These are phyloP conservation scores for Paracorniculantispora psalliotae DNA, from an alignment of 2,329 filamentous ascomycete genomes.

Conservation along the genomic window DNA sequence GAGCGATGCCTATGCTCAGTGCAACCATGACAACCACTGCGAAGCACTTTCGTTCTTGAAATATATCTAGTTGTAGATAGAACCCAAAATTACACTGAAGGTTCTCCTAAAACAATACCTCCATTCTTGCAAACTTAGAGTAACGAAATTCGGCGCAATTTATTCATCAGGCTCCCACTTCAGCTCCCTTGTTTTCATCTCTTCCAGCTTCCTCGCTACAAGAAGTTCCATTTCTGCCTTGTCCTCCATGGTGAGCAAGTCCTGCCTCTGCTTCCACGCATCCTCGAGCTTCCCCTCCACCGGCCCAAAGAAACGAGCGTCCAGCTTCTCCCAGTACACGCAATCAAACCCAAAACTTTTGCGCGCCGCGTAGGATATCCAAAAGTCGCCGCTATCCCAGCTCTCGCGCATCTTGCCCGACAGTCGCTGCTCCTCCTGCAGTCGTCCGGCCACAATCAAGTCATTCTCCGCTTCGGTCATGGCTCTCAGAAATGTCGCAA, in stretches of 20 bases:
- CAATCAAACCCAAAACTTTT: neutral
- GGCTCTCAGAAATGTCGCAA: neutral
- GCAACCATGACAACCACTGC: neutral
- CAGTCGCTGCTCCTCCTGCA: neutral
- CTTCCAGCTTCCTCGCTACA: neutral
- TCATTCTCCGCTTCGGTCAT: neutral
- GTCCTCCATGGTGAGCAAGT: neutral
- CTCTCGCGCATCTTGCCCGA: neutral
- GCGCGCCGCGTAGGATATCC: neutral
- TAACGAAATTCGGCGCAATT: too few species aligned
- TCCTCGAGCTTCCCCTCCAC: neutral
- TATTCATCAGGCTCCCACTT: slow-evolving; percentile 56
- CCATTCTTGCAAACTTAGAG: too few species aligned
- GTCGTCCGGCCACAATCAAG: neutral
- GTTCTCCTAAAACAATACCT: too few species aligned
- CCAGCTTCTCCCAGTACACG: neutral
- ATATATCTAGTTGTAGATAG: too few species aligned
- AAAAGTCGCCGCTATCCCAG: slow-evolving; percentile 1
- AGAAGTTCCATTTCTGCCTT: neutral
- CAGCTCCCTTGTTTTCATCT: neutral
- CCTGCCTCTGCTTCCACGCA: neutral
- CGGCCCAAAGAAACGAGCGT: neutral
- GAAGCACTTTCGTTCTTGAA: too few species aligned
- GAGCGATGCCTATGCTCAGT: neutral
- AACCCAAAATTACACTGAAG: too few species aligned